These are phyloP conservation scores for Pleurotus djamor DNA, from an alignment of 768 basidiomycete species.

Conservation along the genomic window DNA sequence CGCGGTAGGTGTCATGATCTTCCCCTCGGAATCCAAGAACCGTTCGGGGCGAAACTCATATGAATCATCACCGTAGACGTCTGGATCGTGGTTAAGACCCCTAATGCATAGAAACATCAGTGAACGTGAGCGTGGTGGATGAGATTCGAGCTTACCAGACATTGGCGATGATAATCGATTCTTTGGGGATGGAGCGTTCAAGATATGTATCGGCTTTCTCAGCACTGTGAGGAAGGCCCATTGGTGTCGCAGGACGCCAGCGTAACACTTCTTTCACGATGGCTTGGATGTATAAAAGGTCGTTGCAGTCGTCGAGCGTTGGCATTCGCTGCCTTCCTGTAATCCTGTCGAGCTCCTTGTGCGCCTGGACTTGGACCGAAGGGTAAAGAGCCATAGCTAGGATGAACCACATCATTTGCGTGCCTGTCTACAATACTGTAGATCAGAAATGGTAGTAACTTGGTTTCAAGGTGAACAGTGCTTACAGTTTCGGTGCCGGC, in stretches of 20 bases:
- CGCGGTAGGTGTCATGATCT: constrained; percentile 7
- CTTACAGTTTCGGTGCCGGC: constrained; percentile 33
- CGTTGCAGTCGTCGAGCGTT: constrained; percentile 16
- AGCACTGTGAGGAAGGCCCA: constrained; percentile 4
- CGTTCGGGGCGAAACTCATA: not conserved
- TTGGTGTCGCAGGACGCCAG: constrained; percentile 19
- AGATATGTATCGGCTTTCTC: constrained; percentile 2
- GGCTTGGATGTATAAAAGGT: constrained; percentile 22
- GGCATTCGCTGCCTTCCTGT: constrained; percentile 21
- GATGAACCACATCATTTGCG: constrained; percentile 15
- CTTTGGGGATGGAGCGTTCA: not conserved
- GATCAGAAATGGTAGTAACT: not conserved
- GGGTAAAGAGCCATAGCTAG: constrained; percentile 25
- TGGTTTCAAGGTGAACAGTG: not conserved
- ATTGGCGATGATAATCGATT: not conserved
- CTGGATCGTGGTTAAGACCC: not conserved
- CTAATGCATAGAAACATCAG: not conserved
- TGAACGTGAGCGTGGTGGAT: not conserved
- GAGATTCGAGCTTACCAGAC: not conserved
- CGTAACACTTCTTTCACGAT: constrained; percentile 18
- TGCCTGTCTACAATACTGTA: constrained; percentile 6
- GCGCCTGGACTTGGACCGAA: constrained; percentile 20
- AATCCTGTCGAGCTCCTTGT: constrained; percentile 25
- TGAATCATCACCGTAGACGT: not conserved
- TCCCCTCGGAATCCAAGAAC: constrained; percentile 20